Conservation (phyloP, 73 alveolate species). For the Chromera velia region DNA sequence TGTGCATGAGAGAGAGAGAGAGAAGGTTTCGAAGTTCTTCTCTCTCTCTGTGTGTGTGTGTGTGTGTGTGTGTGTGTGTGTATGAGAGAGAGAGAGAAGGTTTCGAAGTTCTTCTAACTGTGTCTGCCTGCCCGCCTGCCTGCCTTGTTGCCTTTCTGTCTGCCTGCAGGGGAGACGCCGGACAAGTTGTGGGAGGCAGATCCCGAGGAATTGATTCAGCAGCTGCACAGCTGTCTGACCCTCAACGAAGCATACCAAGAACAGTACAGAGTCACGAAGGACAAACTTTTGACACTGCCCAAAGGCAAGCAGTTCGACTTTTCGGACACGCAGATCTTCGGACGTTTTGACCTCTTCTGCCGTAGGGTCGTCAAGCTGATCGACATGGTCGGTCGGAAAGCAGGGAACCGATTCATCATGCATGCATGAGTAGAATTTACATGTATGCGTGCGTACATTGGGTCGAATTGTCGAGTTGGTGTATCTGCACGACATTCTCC, state of each 20-base stretch:
- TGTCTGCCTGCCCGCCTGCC: no score
- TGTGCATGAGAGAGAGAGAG: no score
- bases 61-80: no score
- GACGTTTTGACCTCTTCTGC: constrained; percentile 98
- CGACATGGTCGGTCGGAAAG: constrained; percentile 79
- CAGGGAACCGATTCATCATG: constrained; percentile 14
- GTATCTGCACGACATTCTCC: background rate
- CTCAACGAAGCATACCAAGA: constrained; percentile 68
- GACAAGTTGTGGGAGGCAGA: constrained; percentile 69
- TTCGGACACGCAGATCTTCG: constrained; percentile 97
- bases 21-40: no score
- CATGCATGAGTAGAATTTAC: background rate
- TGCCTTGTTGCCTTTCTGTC: no score
- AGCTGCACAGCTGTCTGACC: constrained; percentile 64
- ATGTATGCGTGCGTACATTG: background rate
- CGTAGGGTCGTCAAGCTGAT: constrained; percentile 96
- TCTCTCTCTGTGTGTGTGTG: no score
- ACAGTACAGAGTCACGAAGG: constrained; percentile 86
- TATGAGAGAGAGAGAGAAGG: no score
- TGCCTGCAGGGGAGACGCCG: constrained; percentile 72
- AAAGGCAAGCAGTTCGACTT: constrained; percentile 98
- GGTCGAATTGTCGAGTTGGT: background rate
- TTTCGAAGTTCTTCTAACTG: background rate
- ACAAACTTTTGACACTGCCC: constrained; percentile 95
- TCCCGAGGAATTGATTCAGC: constrained; percentile 95